Conservation (phyloP, 352 stramenopile species). For the Phytophthora pisi region DNA sequence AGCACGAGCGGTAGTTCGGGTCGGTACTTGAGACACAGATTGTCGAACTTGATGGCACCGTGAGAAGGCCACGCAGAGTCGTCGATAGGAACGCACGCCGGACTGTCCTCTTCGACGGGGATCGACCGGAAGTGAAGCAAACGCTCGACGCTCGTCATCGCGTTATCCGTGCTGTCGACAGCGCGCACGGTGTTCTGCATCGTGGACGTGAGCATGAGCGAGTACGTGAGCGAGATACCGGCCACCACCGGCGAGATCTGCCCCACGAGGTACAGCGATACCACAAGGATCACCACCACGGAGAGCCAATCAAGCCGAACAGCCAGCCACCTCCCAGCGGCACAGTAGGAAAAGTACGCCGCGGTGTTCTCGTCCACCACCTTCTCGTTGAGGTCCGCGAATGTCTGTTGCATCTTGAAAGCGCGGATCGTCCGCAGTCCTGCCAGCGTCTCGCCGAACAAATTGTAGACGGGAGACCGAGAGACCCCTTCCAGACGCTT, state of each 20-base stretch:
- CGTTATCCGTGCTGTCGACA: constrained; percentile 50
- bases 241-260: constrained; percentile 27
- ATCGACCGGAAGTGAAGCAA: constrained; percentile 38
- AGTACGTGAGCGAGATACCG: constrained; percentile 19
- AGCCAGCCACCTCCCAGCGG: constrained; percentile 90
- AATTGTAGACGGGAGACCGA: constrained; percentile 22
- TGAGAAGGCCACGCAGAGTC: constrained; percentile 28
- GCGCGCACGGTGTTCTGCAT: constrained; percentile 26
- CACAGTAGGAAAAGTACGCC: constrained; percentile 49
- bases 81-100: constrained; percentile 3
- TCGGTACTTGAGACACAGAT: constrained; percentile 22
- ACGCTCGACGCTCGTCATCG: constrained; percentile 45
- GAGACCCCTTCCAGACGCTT: constrained; percentile 94
- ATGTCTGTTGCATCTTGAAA: constrained; percentile 46
- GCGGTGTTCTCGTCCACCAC: constrained; percentile 46
- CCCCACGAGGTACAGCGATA: constrained; percentile 85
- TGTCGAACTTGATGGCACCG: constrained; percentile 35
- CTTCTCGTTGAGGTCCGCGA: constrained; percentile 44
- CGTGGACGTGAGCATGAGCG: constrained; percentile 46
- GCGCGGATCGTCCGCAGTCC: constrained; percentile 26
- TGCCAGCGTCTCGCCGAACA: constrained; percentile 18
- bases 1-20: constrained; percentile 43
- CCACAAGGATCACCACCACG: constrained; percentile 85
- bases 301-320: constrained; percentile 86
- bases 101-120: constrained; percentile 37